Evolutionary conservation across 2,329 filamentous ascomycete genomes (phyloP), one percentile per base, ranked within the genome.

Genomic region (Endothia cerciana): DNA sequence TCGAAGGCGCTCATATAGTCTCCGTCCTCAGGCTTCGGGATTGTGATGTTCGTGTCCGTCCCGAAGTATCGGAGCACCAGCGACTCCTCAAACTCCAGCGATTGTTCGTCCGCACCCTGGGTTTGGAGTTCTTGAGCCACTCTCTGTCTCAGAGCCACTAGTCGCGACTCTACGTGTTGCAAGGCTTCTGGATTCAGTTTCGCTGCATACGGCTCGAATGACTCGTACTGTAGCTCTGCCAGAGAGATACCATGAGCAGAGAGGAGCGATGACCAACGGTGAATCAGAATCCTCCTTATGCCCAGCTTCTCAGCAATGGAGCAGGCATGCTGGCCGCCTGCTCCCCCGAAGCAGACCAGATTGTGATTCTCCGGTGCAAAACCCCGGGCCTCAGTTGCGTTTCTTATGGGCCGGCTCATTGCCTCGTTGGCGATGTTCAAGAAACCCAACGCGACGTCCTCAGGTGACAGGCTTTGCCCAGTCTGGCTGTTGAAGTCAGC

Each of bases 391-490:
- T 92, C 89, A 0, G 90, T 93, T 58, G 92, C 78, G 47, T 89
- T 91, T 56, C 91, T 84, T 67, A 94, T 93, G 0, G 91, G 91
- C 38, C 91, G 81, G 3, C 87, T 89, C 90, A 93, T 92, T 0
- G 89, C 87, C 76, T 91, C 89, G 69, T 92, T 92, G 2, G 90
- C 90, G 53, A 93, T 88, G 67, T 90, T 87, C 72, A 93, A 83
- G 71, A 92, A 92, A 0, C 91, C 91, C 68, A 88, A 87, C 0
- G 91, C 90, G 45, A 79, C 73, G n/a, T 78, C 76, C 40, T 78
- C 74, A 0, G 74, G 65, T 0, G 73, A 74, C 30, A 77, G 70
- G 66, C 67, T 71, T 28, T 76, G 74, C 0, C 70, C 69, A 0
- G 77, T 73, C 62, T 79, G 75, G 1, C 57, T 56, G 62, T 83